Evolutionary conservation across 1,139 yeast genomes (phyloP).

Genomic region (Pichia inconspicua): DNA sequence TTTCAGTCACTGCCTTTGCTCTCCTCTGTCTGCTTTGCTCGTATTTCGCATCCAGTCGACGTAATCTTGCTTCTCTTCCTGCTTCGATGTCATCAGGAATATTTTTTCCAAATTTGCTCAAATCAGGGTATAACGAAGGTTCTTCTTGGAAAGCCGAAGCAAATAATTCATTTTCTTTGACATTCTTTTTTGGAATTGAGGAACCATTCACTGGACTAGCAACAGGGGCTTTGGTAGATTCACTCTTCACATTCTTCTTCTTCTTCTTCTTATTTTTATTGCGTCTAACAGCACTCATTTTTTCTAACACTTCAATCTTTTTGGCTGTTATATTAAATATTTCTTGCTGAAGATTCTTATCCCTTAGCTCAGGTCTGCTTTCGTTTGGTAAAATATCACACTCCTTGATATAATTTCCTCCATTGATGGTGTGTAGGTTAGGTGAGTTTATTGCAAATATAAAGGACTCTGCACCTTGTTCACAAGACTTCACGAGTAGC

Average conservation of each 20-base stretch:
- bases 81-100: constrained; percentile 5
- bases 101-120: constrained; percentile 3
- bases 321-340: constrained; percentile 58
- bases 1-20: not conserved
- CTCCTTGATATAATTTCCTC: constrained; percentile 68
- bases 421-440: constrained; percentile 46
- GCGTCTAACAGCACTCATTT: constrained; percentile 58
- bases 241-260: constrained; percentile 10
- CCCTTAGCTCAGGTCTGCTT: constrained; percentile 55
- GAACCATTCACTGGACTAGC: no score
- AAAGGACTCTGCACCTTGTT: constrained; percentile 74
- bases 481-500: constrained; percentile 65
- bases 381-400: constrained; percentile 49
- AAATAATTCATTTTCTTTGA: constrained; percentile 17
- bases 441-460: constrained; percentile 70
- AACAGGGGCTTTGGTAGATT: not conserved
- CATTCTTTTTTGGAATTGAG: not conserved
- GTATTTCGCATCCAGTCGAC: constrained; percentile 21
- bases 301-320: constrained; percentile 54
- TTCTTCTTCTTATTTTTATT: constrained; percentile 30
- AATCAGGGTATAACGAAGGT: constrained; percentile 13
- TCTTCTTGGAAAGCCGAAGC: constrained; percentile 18
- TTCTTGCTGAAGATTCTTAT: constrained; percentile 51
- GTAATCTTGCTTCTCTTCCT: constrained; percentile 15
- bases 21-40: constrained; percentile 6